phyloP scores from a whole-genome alignment of 2,329 filamentous ascomycete species.

The Fusarium abutilonis region DNA sequence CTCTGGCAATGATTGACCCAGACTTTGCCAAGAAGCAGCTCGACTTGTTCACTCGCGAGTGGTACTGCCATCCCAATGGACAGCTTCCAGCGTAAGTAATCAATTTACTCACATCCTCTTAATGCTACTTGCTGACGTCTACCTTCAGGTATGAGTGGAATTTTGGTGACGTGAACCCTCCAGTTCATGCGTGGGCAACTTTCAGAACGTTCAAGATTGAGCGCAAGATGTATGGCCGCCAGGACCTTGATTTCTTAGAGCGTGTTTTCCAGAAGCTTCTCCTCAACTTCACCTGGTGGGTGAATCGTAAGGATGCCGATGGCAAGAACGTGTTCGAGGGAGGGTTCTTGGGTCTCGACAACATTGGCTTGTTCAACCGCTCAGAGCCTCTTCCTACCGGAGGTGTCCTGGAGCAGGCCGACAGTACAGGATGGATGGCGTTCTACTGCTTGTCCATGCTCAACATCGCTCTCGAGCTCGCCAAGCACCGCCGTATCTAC shows the following conservation, averaged over 20 bases:
- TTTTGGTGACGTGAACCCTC: constrained; percentile 95
- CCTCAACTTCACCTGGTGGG: constrained; percentile 99
- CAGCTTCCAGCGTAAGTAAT: constrained; percentile 82
- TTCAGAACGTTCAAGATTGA: constrained; percentile 99
- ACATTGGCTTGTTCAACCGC: constrained; percentile 96
- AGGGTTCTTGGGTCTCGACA: constrained; percentile 94
- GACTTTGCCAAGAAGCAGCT: constrained; percentile 99
- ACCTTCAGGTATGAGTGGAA: constrained; percentile 84
- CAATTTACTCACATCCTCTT: background rate
- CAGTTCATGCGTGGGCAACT: constrained; percentile 94
- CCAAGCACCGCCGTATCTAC: constrained; percentile 93
- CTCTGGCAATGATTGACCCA: constrained; percentile 94
- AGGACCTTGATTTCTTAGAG: constrained; percentile 95
- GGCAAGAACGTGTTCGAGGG: constrained; percentile 98
- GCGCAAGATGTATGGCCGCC: constrained; percentile 93
- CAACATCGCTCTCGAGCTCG: constrained; percentile 93
- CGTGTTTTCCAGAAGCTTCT: constrained; percentile 95
- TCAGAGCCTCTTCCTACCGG: constrained; percentile 95
- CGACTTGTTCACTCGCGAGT: constrained; percentile 93
- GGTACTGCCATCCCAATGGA: constrained; percentile 98
- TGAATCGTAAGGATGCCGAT: constrained; percentile 92
- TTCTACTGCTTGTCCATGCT: constrained; percentile 98
- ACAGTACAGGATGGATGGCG: constrained; percentile 99
- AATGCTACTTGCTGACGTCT: constrained; percentile 19
- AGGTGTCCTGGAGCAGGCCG: constrained; percentile 92